phyloP scores from a whole-genome alignment of 2,329 filamentous ascomycete genomes.

The Colletotrichum falcatum region DNA sequence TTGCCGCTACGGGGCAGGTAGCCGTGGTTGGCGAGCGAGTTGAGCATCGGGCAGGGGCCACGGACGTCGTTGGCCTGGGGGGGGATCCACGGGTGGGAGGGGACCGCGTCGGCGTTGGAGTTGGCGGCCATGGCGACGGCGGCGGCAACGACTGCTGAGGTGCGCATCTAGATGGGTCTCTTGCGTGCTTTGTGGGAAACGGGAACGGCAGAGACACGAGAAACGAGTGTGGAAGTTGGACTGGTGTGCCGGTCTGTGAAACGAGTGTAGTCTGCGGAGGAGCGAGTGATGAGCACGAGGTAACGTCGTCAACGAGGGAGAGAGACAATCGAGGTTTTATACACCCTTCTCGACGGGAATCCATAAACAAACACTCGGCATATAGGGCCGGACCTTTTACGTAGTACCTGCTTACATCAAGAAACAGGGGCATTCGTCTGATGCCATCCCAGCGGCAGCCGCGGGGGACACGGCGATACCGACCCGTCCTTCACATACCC shows the following conservation, averaged over 20 bases:
- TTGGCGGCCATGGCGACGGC: constrained; percentile 15
- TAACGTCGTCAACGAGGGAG: not conserved
- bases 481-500: not conserved
- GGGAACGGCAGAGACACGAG: not conserved
- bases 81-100: constrained; percentile 25
- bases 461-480: constrained; percentile 18
- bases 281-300: not conserved
- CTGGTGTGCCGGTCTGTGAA: constrained; percentile 5
- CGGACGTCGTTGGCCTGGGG: constrained; percentile 55
- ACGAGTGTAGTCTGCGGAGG: not conserved
- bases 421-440: constrained; percentile 1
- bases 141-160: constrained; percentile 31
- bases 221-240: not conserved
- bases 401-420: too few species aligned
- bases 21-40: constrained; percentile 45
- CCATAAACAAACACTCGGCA: constrained; percentile 1
- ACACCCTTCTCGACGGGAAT: not conserved
- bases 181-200: not conserved
- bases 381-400: not conserved
- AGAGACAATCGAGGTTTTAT: constrained; percentile 1
- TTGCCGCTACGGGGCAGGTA: constrained; percentile 43
- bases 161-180: constrained; percentile 17
- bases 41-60: constrained; percentile 44
- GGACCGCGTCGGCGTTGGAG: constrained; percentile 4
- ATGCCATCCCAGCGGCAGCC: constrained; percentile 13